Percentiles rank a stretch among this genome's conserved stretches.
Evolutionary conservation across 1,284 basidiomycete genomes (phyloP).

Genomic region (Leucoagaricus sp.): DNA sequence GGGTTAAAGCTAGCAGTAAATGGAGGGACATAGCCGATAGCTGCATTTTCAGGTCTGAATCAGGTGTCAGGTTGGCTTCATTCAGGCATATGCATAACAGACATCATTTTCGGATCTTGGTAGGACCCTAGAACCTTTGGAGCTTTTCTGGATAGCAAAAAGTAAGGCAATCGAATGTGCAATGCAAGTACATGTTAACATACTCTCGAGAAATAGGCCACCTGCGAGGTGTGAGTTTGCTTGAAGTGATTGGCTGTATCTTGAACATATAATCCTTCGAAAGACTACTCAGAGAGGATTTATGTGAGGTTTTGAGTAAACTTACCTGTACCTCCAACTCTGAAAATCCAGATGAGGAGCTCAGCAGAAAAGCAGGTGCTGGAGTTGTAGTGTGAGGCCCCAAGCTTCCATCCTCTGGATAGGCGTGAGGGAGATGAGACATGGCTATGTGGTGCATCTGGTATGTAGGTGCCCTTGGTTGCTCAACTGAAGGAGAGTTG

Average conservation of each 20-base stretch:
- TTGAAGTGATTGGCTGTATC: slow-evolving; percentile 9
- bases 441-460: too few species aligned
- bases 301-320: too few species aligned
- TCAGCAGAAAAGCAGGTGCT: too few species aligned
- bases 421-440: too few species aligned
- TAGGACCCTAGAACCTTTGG: neutral
- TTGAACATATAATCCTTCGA: neutral
- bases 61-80: neutral
- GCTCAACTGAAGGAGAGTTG: too few species aligned
- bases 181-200: neutral
- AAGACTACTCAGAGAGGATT: too few species aligned
- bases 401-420: too few species aligned
- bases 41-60: slow-evolving; percentile 10
- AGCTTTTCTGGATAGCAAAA: neutral
- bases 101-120: slow-evolving; percentile 1
- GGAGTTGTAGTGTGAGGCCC: too few species aligned
- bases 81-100: neutral
- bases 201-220: slow-evolving; percentile 8
- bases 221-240: slow-evolving; percentile 13
- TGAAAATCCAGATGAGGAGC: too few species aligned
- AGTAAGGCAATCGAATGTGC: neutral
- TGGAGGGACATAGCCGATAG: slow-evolving; percentile 11
- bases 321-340: too few species aligned
- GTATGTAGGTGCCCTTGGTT: too few species aligned
- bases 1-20: slow-evolving; percentile 9